Evolutionary conservation across 768 basidiomycete species (phyloP), one percentile per base, ranked within the genome.

Genomic region (Macrolepiota dolichaula): DNA sequence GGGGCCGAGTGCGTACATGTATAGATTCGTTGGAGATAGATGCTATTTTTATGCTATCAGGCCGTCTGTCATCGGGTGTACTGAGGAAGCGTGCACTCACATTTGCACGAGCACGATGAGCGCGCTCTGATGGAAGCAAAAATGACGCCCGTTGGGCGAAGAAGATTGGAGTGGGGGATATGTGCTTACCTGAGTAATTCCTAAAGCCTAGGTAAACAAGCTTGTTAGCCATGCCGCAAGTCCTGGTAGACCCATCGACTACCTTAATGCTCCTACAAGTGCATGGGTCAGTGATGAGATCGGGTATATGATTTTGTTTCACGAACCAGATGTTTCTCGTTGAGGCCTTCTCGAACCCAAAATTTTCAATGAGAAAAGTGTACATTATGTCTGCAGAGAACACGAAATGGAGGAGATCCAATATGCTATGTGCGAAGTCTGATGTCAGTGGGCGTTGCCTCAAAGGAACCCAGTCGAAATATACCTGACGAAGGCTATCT

Each of bases 251-350:
- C 13, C 15, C 4, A 13, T 5, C 22, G 11, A 47, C 15, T 60
- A 60, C 59, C 51, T 60, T 60, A 10, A 60, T 24, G 25, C 59
- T 60, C 59, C 59, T 60, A 13, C n/a, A 37, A 29, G 27, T 29
- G 15, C 12, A 49, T 49, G 44, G 22, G 52, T 25, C 44, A 36
- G 32, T 1, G 42, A n/a, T 17, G 15, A 29, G 24, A 17, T 10
- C 2, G n/a, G 3, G 4, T 17, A 2, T 32, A 11, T n/a, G 37
- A 3, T 47, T 17, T 3, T 32, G 7, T 32, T 32, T n/a, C 10
- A 50, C 57, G 29, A 19, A 59, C 51, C 57, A 63, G 10, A 35
- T 32, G 27, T 62, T 57, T 24, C 12, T 52, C 24, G 51, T 37
- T 36, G 59, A 60, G 1, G 51, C 59, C 15, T 46, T 42, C 2